These are phyloP conservation scores for Remersonia thermophila DNA, from an alignment of 2,329 filamentous ascomycete species.

Conservation along the genomic window DNA sequence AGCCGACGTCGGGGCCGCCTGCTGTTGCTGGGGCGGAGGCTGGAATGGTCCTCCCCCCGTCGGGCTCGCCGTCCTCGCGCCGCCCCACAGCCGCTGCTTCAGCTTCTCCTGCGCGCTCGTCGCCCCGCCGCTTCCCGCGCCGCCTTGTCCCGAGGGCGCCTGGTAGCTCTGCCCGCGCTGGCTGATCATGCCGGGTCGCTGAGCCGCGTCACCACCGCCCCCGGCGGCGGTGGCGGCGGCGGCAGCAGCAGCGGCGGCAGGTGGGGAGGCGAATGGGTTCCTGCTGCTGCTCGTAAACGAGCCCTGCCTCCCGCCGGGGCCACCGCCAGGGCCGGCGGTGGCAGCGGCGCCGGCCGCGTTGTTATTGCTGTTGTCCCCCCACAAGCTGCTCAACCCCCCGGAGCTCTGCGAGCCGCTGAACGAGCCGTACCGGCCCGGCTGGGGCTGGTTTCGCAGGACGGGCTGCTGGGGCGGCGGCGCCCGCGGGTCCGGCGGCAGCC, in stretches of 20 bases:
- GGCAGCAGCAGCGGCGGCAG: conserved; percentile 11
- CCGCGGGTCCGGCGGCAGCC: conserved; percentile 87
- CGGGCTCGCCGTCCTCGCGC: conserved; percentile 45
- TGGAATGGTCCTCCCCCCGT: conserved; percentile 35
- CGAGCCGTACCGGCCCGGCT: conserved; percentile 25
- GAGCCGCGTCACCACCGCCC: conserved; percentile 36
- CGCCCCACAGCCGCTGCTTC: conserved; percentile 65
- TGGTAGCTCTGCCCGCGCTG: conserved; percentile 68
- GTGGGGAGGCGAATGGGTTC: conserved; percentile 19
- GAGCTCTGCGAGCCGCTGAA: neutral
- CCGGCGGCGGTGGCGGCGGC: conserved; percentile 22
- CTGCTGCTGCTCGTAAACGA: conserved; percentile 14
- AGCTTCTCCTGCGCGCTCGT: conserved; percentile 65
- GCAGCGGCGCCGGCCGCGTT: conserved; percentile 22
- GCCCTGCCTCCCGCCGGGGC: conserved; percentile 23
- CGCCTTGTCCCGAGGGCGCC: too few relatives aligned
- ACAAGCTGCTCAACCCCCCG: conserved; percentile 40
- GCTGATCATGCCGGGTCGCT: conserved; percentile 18
- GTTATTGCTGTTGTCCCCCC: conserved; percentile 35
- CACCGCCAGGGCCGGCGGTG: conserved; percentile 26
- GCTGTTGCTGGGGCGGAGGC: conserved; percentile 26
- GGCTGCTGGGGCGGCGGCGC: conserved; percentile 44
- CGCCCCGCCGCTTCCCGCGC: conserved; percentile 10
- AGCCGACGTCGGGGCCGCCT: conserved; percentile 2
- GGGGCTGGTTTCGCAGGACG: conserved; percentile 34